phyloP scores from a whole-genome alignment of 352 stramenopile genomes.

The Globisporangium heterothallicum region DNA sequence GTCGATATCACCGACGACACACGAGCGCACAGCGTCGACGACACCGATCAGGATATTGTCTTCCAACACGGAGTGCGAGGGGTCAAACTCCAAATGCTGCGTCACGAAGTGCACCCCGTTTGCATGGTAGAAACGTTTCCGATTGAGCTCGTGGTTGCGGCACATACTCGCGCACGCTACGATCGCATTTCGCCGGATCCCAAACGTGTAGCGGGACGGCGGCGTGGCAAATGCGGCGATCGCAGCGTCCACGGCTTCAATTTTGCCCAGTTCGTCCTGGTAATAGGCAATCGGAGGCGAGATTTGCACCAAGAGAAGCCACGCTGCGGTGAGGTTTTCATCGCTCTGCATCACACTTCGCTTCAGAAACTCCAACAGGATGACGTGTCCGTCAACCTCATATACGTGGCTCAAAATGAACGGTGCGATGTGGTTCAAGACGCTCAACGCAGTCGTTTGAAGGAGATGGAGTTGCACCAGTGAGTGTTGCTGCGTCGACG shows the following conservation, averaged over 20 bases:
- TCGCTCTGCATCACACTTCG: slow-evolving; percentile 25
- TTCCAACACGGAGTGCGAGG: slow-evolving; percentile 51
- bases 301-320: slow-evolving; percentile 53
- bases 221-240: slow-evolving; percentile 44
- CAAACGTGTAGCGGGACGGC: slow-evolving; percentile 46
- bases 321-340: slow-evolving; percentile 35
- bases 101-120: slow-evolving; percentile 42
- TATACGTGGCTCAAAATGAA: slow-evolving; percentile 55
- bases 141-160: slow-evolving; percentile 41
- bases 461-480: slow-evolving; percentile 40
- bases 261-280: slow-evolving; percentile 43
- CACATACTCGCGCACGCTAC: slow-evolving; percentile 54
- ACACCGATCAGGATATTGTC: slow-evolving; percentile 61
- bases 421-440: slow-evolving; percentile 47
- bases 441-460: slow-evolving; percentile 48
- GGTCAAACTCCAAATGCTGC: slow-evolving; percentile 42
- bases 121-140: slow-evolving; percentile 35
- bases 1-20: slow-evolving; percentile 45
- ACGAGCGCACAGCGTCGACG: slow-evolving; percentile 59
- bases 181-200: slow-evolving; percentile 60
- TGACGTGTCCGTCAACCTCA: slow-evolving; percentile 40
- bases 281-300: slow-evolving; percentile 20
- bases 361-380: slow-evolving; percentile 49
- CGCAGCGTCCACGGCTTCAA: slow-evolving; percentile 43
- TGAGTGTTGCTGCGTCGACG: slow-evolving; percentile 33